These are phyloP conservation scores for Phytophthora pistaciae DNA, from an alignment of 352 stramenopile species.

Conservation along the genomic window DNA sequence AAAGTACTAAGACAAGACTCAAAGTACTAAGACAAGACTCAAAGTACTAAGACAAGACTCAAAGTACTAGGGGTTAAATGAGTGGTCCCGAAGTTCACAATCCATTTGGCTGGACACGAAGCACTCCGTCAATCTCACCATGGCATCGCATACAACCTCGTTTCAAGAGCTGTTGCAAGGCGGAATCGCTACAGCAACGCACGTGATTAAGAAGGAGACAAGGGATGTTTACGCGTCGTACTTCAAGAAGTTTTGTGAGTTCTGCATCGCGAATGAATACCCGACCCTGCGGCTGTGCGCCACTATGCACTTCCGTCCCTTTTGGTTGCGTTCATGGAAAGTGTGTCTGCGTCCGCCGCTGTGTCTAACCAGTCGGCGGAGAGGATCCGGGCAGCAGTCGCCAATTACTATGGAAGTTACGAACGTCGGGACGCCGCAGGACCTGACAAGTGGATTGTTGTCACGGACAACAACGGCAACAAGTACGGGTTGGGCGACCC, in stretches of 20 bases:
- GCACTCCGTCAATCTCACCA: not conserved
- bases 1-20: no score
- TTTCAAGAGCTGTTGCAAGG: constrained; percentile 17
- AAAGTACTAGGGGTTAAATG: not conserved
- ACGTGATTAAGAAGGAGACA: constrained; percentile 20
- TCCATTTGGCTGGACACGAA: constrained; percentile 5
- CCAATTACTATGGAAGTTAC: not conserved
- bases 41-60: no score
- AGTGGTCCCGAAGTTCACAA: constrained; percentile 1
- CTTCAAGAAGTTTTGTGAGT: constrained; percentile 22
- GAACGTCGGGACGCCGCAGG: no score
- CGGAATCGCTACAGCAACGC: constrained; percentile 4
- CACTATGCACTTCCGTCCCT: constrained; percentile 8
- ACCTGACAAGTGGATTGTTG: no score
- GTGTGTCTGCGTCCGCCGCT: not conserved
- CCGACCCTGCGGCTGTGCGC: constrained; percentile 2
- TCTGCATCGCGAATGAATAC: constrained; percentile 21
- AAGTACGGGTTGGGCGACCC: no score
- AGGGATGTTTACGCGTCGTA: constrained; percentile 14
- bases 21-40: no score
- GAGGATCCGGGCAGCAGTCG: constrained; percentile 16
- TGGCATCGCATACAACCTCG: constrained; percentile 1
- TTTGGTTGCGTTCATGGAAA: constrained; percentile 17
- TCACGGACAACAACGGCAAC: no score
- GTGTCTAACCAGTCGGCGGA: constrained; percentile 11